phyloP scores from a whole-genome alignment of 495 filamentous ascomycete species.

The Penicillium herquei region DNA sequence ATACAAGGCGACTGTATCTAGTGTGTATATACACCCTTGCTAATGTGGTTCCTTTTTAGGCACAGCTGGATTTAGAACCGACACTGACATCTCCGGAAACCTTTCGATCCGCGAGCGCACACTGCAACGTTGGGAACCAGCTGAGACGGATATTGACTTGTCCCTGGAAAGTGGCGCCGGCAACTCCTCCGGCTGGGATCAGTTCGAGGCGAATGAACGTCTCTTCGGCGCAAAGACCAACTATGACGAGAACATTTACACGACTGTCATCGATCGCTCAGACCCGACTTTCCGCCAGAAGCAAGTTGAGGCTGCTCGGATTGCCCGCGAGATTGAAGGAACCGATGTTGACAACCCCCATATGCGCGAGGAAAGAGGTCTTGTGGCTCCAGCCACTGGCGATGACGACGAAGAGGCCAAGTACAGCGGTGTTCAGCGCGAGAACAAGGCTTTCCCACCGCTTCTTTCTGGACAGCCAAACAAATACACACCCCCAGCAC shows the following conservation, averaged over 20 bases:
- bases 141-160: slow-evolving; percentile 59
- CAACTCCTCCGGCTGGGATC: slow-evolving; percentile 70
- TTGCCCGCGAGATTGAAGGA: slow-evolving; percentile 86
- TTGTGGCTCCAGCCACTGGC: slow-evolving; percentile 60
- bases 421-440: slow-evolving; percentile 88
- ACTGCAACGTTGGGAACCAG: slow-evolving; percentile 81
- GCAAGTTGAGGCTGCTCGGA: slow-evolving; percentile 72
- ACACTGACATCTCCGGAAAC: slow-evolving; percentile 81
- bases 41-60: slow-evolving; percentile 1
- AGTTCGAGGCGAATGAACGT: slow-evolving; percentile 86
- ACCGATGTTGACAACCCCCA: slow-evolving; percentile 69
- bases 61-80: slow-evolving; percentile 68
- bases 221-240: slow-evolving; percentile 82
- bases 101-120: slow-evolving; percentile 67
- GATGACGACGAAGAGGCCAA: slow-evolving; percentile 91
- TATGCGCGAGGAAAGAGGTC: slow-evolving; percentile 84
- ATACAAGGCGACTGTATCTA: background rate
- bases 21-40: background rate
- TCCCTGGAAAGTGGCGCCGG: slow-evolving; percentile 60
- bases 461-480: slow-evolving; percentile 61
- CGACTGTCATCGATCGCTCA: slow-evolving; percentile 78
- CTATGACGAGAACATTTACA: slow-evolving; percentile 94
- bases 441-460: slow-evolving; percentile 64
- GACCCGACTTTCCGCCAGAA: slow-evolving; percentile 78
- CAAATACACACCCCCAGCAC: slow-evolving; percentile 87